These are phyloP conservation scores for Davidsoniella eucalypti DNA, from an alignment of 2,329 filamentous ascomycete genomes.

Conservation along the genomic window DNA sequence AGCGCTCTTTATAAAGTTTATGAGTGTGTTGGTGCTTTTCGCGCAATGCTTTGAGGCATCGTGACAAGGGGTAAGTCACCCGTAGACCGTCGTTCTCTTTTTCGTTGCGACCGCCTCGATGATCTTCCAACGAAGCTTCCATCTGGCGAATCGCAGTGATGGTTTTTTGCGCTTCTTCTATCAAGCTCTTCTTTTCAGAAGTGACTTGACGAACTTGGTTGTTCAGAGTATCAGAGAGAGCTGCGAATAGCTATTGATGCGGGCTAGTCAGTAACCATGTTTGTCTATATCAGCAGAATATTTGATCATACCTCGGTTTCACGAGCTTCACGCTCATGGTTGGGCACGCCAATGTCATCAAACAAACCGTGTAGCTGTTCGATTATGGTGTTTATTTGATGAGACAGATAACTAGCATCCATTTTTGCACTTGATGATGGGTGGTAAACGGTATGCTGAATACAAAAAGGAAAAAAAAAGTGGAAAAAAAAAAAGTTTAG, in stretches of 20 bases:
- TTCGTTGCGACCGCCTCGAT: conserved; percentile 46
- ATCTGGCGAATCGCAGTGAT: conserved; percentile 83
- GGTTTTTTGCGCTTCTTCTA: conserved; percentile 75
- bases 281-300: not conserved
- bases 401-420: conserved; percentile 83
- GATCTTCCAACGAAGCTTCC: conserved; percentile 75
- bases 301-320: conserved; percentile 60
- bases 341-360: conserved; percentile 92
- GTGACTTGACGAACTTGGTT: conserved; percentile 77
- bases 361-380: conserved; percentile 86
- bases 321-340: conserved; percentile 76
- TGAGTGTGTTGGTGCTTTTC: conserved; percentile 72
- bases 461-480: not conserved
- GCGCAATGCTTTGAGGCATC: conserved; percentile 64
- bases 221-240: conserved; percentile 79
- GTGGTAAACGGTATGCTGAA: not conserved
- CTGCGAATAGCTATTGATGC: conserved; percentile 60
- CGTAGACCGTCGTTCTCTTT: conserved; percentile 51
- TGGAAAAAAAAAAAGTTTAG: too few species aligned
- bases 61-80: conserved; percentile 67
- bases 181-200: conserved; percentile 73
- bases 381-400: conserved; percentile 91
- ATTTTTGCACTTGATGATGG: conserved; percentile 28
- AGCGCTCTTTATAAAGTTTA: conserved; percentile 76
- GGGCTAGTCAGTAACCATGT: not conserved